phyloP scores from a whole-genome alignment of 176 grass and related monocot genomes.

The Carex kokanica region DNA sequence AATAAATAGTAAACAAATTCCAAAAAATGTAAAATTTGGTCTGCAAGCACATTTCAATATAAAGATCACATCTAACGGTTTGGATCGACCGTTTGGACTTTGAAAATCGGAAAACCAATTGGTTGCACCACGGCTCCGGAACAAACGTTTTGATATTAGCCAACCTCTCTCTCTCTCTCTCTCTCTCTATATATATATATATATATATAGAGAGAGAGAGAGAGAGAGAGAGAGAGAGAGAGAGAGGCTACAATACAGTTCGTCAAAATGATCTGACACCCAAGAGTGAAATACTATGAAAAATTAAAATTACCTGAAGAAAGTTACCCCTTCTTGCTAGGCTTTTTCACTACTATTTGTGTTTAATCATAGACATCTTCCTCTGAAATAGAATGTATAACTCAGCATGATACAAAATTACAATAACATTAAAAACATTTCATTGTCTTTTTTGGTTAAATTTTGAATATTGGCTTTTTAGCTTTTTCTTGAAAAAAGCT shows the following conservation, averaged over 20 bases:
- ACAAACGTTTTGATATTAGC: no score
- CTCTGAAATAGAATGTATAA: slow-evolving; percentile 22
- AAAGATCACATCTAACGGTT: no score
- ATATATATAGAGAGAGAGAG: no score
- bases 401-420: background rate
- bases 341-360: background rate
- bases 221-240: background rate
- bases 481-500: background rate
- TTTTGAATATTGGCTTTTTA: background rate
- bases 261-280: background rate
- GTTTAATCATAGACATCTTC: slow-evolving; percentile 20
- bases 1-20: no score
- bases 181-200: no score
- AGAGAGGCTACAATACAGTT: background rate
- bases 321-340: background rate
- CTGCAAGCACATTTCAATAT: no score
- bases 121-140: no score
- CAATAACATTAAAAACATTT: background rate
- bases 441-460: background rate
- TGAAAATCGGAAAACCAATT: no score
- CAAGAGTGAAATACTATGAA: background rate
- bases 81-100: no score
- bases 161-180: no score
- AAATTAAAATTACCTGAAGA: background rate
- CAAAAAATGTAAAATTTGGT: no score